Base-by-base conservation (phyloP, 768 basidiomycete species). In the Tylopilus plumbeoviolaceoides region DNA sequence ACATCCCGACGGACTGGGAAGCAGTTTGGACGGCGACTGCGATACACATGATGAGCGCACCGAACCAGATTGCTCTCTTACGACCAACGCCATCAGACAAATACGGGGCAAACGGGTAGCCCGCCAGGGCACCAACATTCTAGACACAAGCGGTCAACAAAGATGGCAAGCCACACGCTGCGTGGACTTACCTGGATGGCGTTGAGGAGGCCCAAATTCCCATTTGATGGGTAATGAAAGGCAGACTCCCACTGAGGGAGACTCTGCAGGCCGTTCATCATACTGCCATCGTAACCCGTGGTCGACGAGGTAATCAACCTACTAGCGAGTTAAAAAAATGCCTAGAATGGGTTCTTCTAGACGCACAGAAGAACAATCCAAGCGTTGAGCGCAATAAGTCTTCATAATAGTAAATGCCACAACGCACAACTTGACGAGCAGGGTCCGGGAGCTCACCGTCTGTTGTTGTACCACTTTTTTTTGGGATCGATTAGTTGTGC, bases 221-320 rank as follows among this genome's bases (percentile, higher is more conserved):
- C 74, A 35, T 79, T 77, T 21, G 72, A 70, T 5, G 88, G 87
- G 45, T 72, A 42, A 56, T 75, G 59, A 68, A 89, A 90, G 64
- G 81, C 84, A 3, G 54, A 41, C 43, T 74, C 66, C 89, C 88
- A 91, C 57, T 83, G 79, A 18, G 70, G 57, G 54, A 89, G 73
- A 46, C 83, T 82, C 67, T 90, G 87, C 41, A 90, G 73, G 65
- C 84, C 84, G 65, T 89, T 87, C 85, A 87, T 86, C 81, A 88
- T 82, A 66, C 80, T 82, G 52, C 84, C 85, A 63, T 88, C 87
- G 62, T 83, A 89, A 51, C 86, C 87, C 64, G 83, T 87, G 33
- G 82, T 85, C 10, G 84, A 84, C n/a, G 85, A 86, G 15, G 85
- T 87, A 65, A 87, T 85, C 57, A 88, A 78, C 42, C 83, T 84